phyloP scores from a whole-genome alignment of 495 filamentous ascomycete genomes.

The Aspergillus steynii region DNA sequence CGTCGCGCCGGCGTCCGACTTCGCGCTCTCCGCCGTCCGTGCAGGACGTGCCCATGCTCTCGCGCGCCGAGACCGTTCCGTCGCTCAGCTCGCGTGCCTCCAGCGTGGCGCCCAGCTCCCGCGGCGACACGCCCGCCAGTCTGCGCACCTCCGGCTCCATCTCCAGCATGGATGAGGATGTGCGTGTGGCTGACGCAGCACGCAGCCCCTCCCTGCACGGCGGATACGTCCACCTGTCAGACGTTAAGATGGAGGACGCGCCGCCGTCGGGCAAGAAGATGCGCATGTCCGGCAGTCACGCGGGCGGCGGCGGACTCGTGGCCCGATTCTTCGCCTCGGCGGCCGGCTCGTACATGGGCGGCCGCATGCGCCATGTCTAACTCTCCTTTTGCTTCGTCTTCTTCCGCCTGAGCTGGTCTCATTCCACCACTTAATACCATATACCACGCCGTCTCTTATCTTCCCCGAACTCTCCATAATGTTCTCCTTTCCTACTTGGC shows the following conservation, averaged over 20 bases:
- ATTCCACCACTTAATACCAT: not conserved
- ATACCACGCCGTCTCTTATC: not conserved
- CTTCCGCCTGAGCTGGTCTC: slow-evolving; percentile 8
- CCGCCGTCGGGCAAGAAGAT: slow-evolving; percentile 47
- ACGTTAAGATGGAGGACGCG: slow-evolving; percentile 29
- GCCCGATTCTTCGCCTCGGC: slow-evolving; percentile 47
- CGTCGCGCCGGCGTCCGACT: slow-evolving; percentile 38
- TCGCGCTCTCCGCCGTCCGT: slow-evolving; percentile 49
- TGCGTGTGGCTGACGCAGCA: slow-evolving; percentile 35
- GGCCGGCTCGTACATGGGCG: slow-evolving; percentile 44
- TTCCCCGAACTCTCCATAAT: not conserved
- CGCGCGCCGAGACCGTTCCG: slow-evolving; percentile 45
- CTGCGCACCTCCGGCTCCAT: slow-evolving; percentile 43
- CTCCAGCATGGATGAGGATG: slow-evolving; percentile 36
- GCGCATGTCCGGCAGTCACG: slow-evolving; percentile 31
- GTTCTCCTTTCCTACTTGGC: not conserved
- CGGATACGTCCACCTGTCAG: slow-evolving; percentile 37
- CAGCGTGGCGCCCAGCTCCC: slow-evolving; percentile 43
- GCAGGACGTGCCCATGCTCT: slow-evolving; percentile 48
- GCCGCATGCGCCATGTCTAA: slow-evolving; percentile 38
- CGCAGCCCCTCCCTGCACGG: slow-evolving; percentile 37
- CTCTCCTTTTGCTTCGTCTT: slow-evolving; percentile 2
- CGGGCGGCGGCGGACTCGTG: slow-evolving; percentile 37
- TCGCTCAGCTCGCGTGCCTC: slow-evolving; percentile 53
- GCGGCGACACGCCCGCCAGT: slow-evolving; percentile 40